phyloP scores from a whole-genome alignment of 2,329 filamentous ascomycete genomes.

The Dothidotthia symphoricarpi region DNA sequence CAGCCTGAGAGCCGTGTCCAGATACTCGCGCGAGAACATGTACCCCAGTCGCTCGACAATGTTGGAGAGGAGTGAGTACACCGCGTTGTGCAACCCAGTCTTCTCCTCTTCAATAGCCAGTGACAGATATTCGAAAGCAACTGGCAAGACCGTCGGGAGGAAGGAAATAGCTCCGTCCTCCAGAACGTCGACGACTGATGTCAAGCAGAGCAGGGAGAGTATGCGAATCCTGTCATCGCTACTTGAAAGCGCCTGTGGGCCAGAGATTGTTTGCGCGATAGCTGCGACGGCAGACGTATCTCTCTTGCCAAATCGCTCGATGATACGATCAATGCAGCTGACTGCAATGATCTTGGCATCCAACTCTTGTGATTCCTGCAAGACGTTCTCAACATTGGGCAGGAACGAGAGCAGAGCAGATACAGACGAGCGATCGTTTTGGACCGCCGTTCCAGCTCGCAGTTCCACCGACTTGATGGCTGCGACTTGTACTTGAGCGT shows the following conservation, averaged over 20 bases:
- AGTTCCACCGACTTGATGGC: slow-evolving; percentile 67
- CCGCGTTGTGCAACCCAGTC: slow-evolving; percentile 72
- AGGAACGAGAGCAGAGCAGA: slow-evolving; percentile 74
- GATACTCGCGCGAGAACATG: slow-evolving; percentile 75
- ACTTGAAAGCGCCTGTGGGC: slow-evolving; percentile 72
- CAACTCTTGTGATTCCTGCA: slow-evolving; percentile 69
- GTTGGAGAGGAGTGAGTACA: slow-evolving; percentile 75
- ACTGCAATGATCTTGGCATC: slow-evolving; percentile 82
- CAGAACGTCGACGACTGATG: slow-evolving; percentile 84
- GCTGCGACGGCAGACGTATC: slow-evolving; percentile 73
- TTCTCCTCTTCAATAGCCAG: slow-evolving; percentile 58
- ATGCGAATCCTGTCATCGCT: slow-evolving; percentile 70
- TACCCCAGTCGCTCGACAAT: slow-evolving; percentile 82
- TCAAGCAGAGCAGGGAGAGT: slow-evolving; percentile 83
- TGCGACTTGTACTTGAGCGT: slow-evolving; percentile 74
- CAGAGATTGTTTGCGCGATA: slow-evolving; percentile 74
- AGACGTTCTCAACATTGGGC: slow-evolving; percentile 72
- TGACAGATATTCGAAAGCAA: slow-evolving; percentile 68
- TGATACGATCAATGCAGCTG: slow-evolving; percentile 86
- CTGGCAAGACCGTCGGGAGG: slow-evolving; percentile 71
- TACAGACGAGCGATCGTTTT: slow-evolving; percentile 66
- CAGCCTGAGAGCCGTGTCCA: slow-evolving; percentile 69
- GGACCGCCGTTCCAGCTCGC: slow-evolving; percentile 71
- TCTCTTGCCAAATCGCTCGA: slow-evolving; percentile 93
- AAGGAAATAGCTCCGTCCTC: slow-evolving; percentile 83